phyloP scores from a whole-genome alignment of 148 eudicot species.

The Heliamphora exappendiculata region DNA sequence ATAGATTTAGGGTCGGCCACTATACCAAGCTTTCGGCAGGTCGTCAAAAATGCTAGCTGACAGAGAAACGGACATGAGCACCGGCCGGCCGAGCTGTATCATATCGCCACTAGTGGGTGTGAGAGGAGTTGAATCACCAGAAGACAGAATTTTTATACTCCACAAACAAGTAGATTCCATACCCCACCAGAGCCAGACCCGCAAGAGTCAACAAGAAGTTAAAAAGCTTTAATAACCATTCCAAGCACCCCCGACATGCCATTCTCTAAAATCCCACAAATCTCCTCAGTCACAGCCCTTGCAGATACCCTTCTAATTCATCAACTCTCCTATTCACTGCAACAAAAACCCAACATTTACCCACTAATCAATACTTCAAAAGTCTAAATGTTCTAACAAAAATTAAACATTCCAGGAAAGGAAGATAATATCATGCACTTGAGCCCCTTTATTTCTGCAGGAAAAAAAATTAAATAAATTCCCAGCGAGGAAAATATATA shows the following conservation, averaged over 20 bases:
- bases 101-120: constrained; percentile 41
- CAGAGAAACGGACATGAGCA: constrained; percentile 59
- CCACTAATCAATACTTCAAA: background rate
- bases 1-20: background rate
- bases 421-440: background rate
- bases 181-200: constrained; percentile 83
- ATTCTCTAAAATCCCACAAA: constrained; percentile 28
- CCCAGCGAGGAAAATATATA: background rate
- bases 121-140: constrained; percentile 17
- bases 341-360: background rate
- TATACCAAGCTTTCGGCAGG: constrained; percentile 86
- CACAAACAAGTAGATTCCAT: constrained; percentile 88
- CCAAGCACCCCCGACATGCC: constrained; percentile 86
- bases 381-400: background rate
- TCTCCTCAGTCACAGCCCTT: constrained; percentile 4
- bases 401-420: background rate
- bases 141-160: constrained; percentile 45
- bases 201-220: constrained; percentile 70
- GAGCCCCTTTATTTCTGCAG: background rate
- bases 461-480: background rate
- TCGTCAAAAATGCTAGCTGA: constrained; percentile 54
- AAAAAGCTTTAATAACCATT: constrained; percentile 72
- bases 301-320: constrained; percentile 11
- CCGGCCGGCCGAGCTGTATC: constrained; percentile 75
- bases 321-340: constrained; percentile 5